These are phyloP conservation scores for Pleurotus tuber-regium DNA, from an alignment of 768 basidiomycete genomes.

Conservation along the genomic window DNA sequence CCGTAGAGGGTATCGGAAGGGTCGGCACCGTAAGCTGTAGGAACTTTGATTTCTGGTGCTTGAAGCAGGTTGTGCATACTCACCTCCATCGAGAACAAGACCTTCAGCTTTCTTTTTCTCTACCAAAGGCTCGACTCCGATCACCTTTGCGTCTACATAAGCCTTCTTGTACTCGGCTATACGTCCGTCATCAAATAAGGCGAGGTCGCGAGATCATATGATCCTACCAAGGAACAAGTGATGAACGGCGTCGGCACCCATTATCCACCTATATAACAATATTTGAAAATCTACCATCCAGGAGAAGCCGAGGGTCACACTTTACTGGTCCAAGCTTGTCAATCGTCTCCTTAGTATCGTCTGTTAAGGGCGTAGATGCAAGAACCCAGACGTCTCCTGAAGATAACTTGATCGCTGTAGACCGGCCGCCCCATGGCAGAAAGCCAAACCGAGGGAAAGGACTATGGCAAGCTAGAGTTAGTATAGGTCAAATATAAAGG, in stretches of 20 bases:
- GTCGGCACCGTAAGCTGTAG: constrained; percentile 59
- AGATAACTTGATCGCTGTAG: constrained; percentile 75
- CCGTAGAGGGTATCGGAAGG: constrained; percentile 66
- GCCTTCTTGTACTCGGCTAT: constrained; percentile 60
- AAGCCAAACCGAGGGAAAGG: constrained; percentile 67
- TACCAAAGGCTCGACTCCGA: constrained; percentile 60
- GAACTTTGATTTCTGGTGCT: background rate
- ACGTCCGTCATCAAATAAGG: background rate
- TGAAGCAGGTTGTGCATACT: constrained; percentile 15
- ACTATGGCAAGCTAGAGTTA: constrained; percentile 27
- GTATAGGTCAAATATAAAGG: background rate
- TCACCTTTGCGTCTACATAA: constrained; percentile 70
- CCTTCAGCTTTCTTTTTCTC: constrained; percentile 49
- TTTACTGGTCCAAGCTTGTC: constrained; percentile 68
- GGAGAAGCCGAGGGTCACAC: constrained; percentile 28
- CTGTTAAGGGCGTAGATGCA: constrained; percentile 73
- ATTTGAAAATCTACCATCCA: background rate
- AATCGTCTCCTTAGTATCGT: constrained; percentile 61
- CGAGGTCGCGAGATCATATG: background rate
- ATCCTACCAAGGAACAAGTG: constrained; percentile 53
- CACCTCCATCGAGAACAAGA: constrained; percentile 64
- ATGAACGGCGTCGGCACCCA: constrained; percentile 58
- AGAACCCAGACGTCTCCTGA: constrained; percentile 76
- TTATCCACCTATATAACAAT: constrained; percentile 44
- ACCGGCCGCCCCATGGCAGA: constrained; percentile 77